phyloP scores from a whole-genome alignment of 805 yeast species.

The Metschnikowia amazonensis region DNA sequence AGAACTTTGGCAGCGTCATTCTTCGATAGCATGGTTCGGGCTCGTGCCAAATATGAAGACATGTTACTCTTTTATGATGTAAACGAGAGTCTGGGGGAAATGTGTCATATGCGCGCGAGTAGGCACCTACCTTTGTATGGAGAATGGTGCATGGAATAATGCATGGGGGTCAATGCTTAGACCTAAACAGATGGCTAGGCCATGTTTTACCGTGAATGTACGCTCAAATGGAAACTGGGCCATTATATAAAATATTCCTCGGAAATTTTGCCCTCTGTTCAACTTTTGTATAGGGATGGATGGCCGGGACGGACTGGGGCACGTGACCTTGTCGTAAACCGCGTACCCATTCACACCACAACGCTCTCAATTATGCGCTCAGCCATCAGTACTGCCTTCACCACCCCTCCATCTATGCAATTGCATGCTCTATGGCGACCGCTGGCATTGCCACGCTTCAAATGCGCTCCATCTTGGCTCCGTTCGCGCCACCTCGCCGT shows the following conservation, averaged over 20 bases:
- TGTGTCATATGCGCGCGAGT: constrained; percentile 1
- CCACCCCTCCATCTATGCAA: too few species aligned
- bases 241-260: too few species aligned
- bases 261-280: too few species aligned
- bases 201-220: too few species aligned
- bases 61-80: neutral
- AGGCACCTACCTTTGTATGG: neutral
- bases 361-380: too few species aligned
- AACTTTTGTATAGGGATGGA: too few species aligned
- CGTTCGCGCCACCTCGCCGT: neutral
- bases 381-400: too few species aligned
- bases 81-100: neutral
- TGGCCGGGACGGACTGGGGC: too few species aligned
- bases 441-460: neutral
- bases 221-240: too few species aligned
- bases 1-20: constrained; percentile 18
- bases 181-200: neutral
- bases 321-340: too few species aligned
- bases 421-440: constrained; percentile 1
- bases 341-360: too few species aligned
- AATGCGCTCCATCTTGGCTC: neutral
- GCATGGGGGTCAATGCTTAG: neutral
- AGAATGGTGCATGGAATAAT: neutral
- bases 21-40: constrained; percentile 7
- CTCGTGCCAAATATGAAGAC: constrained; percentile 5